phyloP scores from a whole-genome alignment of 1,139 yeast genomes.

The Zygoascus sp. region DNA sequence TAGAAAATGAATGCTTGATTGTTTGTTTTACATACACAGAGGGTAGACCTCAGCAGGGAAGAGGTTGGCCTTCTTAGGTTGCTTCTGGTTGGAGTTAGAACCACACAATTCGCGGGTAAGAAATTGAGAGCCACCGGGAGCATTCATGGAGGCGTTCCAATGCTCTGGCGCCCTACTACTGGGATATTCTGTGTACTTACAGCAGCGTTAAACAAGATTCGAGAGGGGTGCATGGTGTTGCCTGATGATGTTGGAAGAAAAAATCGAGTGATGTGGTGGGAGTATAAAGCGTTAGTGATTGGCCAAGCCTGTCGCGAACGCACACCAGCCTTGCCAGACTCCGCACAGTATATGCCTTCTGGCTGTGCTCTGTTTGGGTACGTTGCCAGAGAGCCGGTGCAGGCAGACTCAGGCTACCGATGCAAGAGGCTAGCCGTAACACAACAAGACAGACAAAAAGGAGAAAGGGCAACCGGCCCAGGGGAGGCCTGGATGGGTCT shows the following conservation, averaged over 20 bases:
- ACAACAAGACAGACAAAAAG: too few species aligned
- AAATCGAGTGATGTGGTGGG: constrained; percentile 27
- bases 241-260: neutral
- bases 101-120: too few species aligned
- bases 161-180: neutral
- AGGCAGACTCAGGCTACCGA: too few species aligned
- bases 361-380: too few species aligned
- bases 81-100: constrained; percentile 10
- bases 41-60: constrained; percentile 33
- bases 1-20: too few species aligned
- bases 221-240: constrained; percentile 27
- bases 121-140: too few species aligned
- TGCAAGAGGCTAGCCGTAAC: too few species aligned
- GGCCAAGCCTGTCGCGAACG: neutral
- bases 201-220: constrained; percentile 27
- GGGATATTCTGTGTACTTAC: constrained; percentile 20
- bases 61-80: constrained; percentile 17
- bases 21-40: constrained; percentile 28
- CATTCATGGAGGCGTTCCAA: neutral
- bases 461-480: too few species aligned
- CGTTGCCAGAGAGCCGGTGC: too few species aligned
- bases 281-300: constrained; percentile 40
- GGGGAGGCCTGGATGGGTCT: too few species aligned
- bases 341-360: too few species aligned
- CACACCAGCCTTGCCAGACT: too few species aligned